phyloP scores from a whole-genome alignment of 1,139 yeast species.

The Yamadazyma triangularis region DNA sequence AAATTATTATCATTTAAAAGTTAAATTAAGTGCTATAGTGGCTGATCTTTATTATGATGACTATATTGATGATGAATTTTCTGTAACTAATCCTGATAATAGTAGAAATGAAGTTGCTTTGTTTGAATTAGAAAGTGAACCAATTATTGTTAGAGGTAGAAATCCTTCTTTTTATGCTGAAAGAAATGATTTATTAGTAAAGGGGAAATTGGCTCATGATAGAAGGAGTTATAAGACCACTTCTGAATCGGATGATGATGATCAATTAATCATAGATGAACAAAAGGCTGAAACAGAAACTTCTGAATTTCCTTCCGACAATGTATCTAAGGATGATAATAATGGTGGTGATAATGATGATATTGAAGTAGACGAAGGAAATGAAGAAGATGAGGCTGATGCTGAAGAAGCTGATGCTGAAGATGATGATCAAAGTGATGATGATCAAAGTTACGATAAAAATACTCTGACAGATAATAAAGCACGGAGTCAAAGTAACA shows the following conservation, averaged over 20 bases:
- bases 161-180: constrained; percentile 62
- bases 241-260: constrained; percentile 7
- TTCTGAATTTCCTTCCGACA: constrained; percentile 1
- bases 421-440: constrained; percentile 7
- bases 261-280: neutral
- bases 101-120: constrained; percentile 31
- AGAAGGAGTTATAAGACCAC: constrained; percentile 17
- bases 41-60: constrained; percentile 42
- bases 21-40: constrained; percentile 43
- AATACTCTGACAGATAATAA: constrained; percentile 2
- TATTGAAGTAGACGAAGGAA: constrained; percentile 9
- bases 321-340: constrained; percentile 2
- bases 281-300: constrained; percentile 4
- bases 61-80: constrained; percentile 31
- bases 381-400: constrained; percentile 5
- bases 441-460: constrained; percentile 3
- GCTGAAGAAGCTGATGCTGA: constrained; percentile 3
- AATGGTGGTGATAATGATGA: constrained; percentile 7
- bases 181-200: constrained; percentile 45
- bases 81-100: constrained; percentile 14
- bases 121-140: constrained; percentile 38
- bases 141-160: constrained; percentile 61
- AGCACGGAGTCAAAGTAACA: constrained; percentile 3
- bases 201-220: constrained; percentile 20
- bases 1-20: constrained; percentile 50